phyloP scores from a whole-genome alignment of 768 basidiomycete species.

The Termitomyces sp. region DNA sequence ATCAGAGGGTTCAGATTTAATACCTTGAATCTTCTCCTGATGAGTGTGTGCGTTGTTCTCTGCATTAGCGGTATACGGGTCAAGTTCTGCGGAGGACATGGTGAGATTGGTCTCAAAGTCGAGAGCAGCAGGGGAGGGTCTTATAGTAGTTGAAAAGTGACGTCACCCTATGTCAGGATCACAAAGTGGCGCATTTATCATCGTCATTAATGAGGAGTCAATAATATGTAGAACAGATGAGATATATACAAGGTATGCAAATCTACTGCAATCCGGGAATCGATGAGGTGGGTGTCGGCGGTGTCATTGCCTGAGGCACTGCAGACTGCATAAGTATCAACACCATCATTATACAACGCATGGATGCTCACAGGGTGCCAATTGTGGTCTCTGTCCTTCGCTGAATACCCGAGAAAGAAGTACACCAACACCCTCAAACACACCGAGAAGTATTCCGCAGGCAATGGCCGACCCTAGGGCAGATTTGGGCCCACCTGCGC shows the following conservation, averaged over 20 bases:
- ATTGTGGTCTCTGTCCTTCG: slow-evolving; percentile 75
- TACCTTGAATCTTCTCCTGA: slow-evolving; percentile 66
- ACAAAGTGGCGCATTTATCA: slow-evolving; percentile 4
- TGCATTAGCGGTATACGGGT: slow-evolving; percentile 70
- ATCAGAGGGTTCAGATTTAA: neutral
- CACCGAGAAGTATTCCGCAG: slow-evolving; percentile 93
- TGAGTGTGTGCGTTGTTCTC: slow-evolving; percentile 54
- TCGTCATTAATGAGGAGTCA: slow-evolving; percentile 14
- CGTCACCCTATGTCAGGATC: slow-evolving; percentile 14
- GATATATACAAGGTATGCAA: slow-evolving; percentile 32
- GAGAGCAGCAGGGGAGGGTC: neutral
- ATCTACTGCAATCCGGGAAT: slow-evolving; percentile 50
- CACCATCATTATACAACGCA: slow-evolving; percentile 3
- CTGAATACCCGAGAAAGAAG: slow-evolving; percentile 86
- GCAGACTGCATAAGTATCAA: slow-evolving; percentile 9
- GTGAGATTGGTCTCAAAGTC: neutral
- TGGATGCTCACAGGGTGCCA: slow-evolving; percentile 65
- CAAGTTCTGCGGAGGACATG: slow-evolving; percentile 41
- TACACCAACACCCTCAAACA: slow-evolving; percentile 94
- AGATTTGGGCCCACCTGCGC: slow-evolving; percentile 84
- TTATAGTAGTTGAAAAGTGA: slow-evolving; percentile 20
- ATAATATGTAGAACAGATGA: slow-evolving; percentile 29
- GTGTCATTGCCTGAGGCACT: slow-evolving; percentile 58
- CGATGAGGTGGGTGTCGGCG: slow-evolving; percentile 39
- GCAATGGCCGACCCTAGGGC: slow-evolving; percentile 92